Percentiles rank a stretch among this genome's conserved stretches.
These are phyloP conservation scores for Diaporthe vaccinii DNA, from an alignment of 2,329 filamentous ascomycete genomes.

Conservation along the genomic window DNA sequence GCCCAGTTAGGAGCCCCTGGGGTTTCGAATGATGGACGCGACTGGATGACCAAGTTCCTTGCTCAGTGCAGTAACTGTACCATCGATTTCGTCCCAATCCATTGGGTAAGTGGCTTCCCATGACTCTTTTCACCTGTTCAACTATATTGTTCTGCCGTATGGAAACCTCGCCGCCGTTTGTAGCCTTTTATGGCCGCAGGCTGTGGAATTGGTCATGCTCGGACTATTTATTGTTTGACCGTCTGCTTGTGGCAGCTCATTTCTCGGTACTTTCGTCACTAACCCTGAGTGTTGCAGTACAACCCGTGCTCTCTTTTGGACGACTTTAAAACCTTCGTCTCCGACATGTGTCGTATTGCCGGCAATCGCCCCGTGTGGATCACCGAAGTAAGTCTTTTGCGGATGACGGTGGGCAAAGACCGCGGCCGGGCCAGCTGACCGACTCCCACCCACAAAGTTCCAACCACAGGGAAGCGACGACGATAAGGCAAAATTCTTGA, in stretches of 20 bases:
- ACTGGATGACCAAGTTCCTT: constrained; percentile 60
- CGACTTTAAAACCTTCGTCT: constrained; percentile 59
- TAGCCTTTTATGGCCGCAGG: background rate
- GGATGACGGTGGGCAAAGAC: background rate
- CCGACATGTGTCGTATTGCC: constrained; percentile 53
- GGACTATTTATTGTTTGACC: background rate
- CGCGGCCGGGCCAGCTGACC: background rate
- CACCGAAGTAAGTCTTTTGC: constrained; percentile 52
- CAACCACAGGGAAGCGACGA: background rate
- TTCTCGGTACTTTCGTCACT: background rate
- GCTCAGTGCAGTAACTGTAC: constrained; percentile 55
- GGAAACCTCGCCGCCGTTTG: background rate
- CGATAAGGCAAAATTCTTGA: constrained; percentile 54
- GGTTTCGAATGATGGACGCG: constrained; percentile 61
- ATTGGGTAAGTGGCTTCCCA: constrained; percentile 51
- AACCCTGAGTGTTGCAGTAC: constrained; percentile 47
- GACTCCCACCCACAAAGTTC: background rate
- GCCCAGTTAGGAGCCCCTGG: constrained; percentile 61
- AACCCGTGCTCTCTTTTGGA: constrained; percentile 51
- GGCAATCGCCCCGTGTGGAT: constrained; percentile 58
- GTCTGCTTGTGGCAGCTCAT: too few relatives aligned
- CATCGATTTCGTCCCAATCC: constrained; percentile 60
- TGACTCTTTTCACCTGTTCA: too few relatives aligned
- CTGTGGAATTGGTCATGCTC: background rate
- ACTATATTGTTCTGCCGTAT: too few relatives aligned